Evolutionary conservation across 2,329 filamentous ascomycete species (phyloP).

Genomic region (Claviceps fusiformis): DNA sequence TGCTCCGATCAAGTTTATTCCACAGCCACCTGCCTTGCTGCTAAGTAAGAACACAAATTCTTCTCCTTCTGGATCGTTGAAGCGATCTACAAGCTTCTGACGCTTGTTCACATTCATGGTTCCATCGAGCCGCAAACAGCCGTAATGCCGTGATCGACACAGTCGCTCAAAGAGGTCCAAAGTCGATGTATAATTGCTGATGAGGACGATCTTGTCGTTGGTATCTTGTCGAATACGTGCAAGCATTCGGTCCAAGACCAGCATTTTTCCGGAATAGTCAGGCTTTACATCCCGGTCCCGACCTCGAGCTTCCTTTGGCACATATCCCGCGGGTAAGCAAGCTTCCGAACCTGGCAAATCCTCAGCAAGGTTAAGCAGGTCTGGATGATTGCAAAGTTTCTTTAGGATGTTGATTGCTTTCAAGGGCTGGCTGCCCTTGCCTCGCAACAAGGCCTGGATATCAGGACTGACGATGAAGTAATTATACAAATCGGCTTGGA

Average conservation of each 20-base stretch:
- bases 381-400: slow-evolving; percentile 96
- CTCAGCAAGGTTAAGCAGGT: slow-evolving; percentile 67
- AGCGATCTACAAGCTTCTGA: slow-evolving; percentile 92
- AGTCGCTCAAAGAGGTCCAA: slow-evolving; percentile 87
- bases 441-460: slow-evolving; percentile 79
- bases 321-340: slow-evolving; percentile 72
- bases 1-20: slow-evolving; percentile 87
- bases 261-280: slow-evolving; percentile 98
- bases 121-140: slow-evolving; percentile 78
- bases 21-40: slow-evolving; percentile 92
- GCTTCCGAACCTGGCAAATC: slow-evolving; percentile 81
- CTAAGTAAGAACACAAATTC: slow-evolving; percentile 96
- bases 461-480: slow-evolving; percentile 94
- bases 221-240: slow-evolving; percentile 90
- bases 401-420: slow-evolving; percentile 96
- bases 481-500: slow-evolving; percentile 89
- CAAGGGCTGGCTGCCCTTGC: slow-evolving; percentile 88
- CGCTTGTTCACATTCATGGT: slow-evolving; percentile 97
- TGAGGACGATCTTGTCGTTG: slow-evolving; percentile 97
- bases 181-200: slow-evolving; percentile 96
- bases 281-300: slow-evolving; percentile 84
- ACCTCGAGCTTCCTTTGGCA: slow-evolving; percentile 75
- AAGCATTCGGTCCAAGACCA: slow-evolving; percentile 94
- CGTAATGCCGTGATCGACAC: slow-evolving; percentile 74
- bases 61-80: slow-evolving; percentile 80